phyloP scores from a whole-genome alignment of 345 rosid genomes.

The Syzygium grande region DNA sequence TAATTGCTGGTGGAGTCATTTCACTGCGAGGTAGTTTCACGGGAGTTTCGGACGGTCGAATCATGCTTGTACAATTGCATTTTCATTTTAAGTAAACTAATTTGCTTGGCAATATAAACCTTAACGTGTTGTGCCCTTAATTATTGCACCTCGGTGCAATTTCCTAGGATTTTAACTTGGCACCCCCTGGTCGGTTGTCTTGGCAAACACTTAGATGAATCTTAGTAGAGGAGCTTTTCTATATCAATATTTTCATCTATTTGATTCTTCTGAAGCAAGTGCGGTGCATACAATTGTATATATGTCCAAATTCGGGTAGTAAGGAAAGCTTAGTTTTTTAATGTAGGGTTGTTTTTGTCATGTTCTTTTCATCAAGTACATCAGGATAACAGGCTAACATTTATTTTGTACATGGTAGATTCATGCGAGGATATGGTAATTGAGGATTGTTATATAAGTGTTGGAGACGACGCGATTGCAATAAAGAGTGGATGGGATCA shows the following conservation, averaged over 20 bases:
- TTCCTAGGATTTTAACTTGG: not conserved
- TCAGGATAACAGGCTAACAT: not conserved
- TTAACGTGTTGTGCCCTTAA: not conserved
- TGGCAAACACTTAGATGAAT: not conserved
- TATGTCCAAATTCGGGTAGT: not conserved
- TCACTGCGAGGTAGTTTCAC: not conserved
- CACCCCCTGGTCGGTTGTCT: not conserved
- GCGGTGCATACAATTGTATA: not conserved
- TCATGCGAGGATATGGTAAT: constrained; percentile 94
- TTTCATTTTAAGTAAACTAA: not conserved
- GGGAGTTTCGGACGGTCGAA: not conserved
- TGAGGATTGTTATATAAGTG: constrained; percentile 92
- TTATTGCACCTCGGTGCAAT: not conserved
- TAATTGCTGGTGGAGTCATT: not conserved
- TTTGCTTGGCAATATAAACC: not conserved
- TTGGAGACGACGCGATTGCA: constrained; percentile 93
- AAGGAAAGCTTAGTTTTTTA: not conserved
- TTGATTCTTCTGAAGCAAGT: not conserved
- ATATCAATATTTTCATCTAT: not conserved
- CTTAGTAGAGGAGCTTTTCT: not conserved
- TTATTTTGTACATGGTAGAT: constrained; percentile 32
- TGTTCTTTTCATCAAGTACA: not conserved
- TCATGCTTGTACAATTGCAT: not conserved
- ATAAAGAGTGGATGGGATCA: constrained; percentile 99
- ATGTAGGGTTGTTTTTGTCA: not conserved